Base-by-base conservation (phyloP, 148 eudicot genomes). In the Chenopodium suecicum region DNA sequence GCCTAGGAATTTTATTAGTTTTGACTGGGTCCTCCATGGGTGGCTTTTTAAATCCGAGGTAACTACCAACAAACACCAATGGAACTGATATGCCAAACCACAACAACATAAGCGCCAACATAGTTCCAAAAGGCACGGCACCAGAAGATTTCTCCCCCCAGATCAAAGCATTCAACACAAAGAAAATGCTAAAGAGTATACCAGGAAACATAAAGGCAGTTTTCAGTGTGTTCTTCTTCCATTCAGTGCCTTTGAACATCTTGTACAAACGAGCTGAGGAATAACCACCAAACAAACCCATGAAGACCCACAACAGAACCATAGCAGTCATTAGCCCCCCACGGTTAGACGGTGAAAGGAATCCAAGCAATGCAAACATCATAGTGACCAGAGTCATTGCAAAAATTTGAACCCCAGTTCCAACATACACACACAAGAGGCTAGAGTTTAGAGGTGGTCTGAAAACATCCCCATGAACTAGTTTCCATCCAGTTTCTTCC, bases 241-340 rank as follows among this genome's bases (percentile, higher is more conserved):
- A 88, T 74, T 89, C 89, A 1, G 89, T 86, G 79, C 91, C 91
- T 70, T 86, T 89, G 83, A 89, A 89, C 89, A 86, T 89, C 74
- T 89, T 89, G 85, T 89, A 86, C 65, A 89, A 31, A 54, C 91
- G 91, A 56, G 91, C 89, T 70, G 91, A 86, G 74, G 91, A 89
- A 76, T 89, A 89, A 20, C 91, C 91, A 16, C 86, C 91, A 67
- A 89, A 86, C 68, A 83, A 76, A 58, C 91, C 91, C 91, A 89
- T 89, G 72, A 86, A 89, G 83, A 89, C 87, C 89, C 89, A 89
- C 56, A 89, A 64, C n/a, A 89, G 84, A 83, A 89, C 91, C 91
- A 89, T 86, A 56, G 91, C 89, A 1, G 91, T 89, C 91, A 89
- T 89, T n/a, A 89, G 79, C n/a, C 91, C 89, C 3, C 91, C 91